Evolutionary conservation across 2,329 filamentous ascomycete genomes (phyloP), one percentile per base, ranked within the genome.

Genomic region (Thelonectria discophora): DNA sequence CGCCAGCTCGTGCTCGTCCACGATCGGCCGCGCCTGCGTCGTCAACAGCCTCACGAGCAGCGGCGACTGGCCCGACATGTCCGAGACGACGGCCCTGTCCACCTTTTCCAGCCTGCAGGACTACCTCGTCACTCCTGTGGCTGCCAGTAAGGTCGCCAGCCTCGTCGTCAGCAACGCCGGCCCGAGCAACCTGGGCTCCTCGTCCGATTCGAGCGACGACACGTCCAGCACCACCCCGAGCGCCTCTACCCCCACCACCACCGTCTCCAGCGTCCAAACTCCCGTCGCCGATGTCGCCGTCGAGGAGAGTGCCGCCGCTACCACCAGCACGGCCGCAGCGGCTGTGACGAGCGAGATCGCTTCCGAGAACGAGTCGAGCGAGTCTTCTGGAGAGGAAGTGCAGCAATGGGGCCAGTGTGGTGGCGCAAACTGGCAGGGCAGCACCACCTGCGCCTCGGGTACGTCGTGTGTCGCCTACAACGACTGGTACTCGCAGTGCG

Each of bases 401-500:
- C 34, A 53, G 8, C 61, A 62, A 3, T 66, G 63, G 65, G 57
- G 64, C 15, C 72, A 73, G 59, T 74, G 72, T 42, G 72, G 71
- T 39, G 72, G 72, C 12, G 55, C 43, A 5, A 61, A 63, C 50
- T 73, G 53, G 46, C 70, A 60, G n/a, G 72, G 72, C 17, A 50
- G 68, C 27, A 72, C 69, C 13, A 57, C 60, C 12, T 74, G 72
- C 43, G 69, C 50, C 17, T 42, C 62, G 12, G 72, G 73, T 17
- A 63, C 64, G 13, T 67, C 64, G 5, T 74, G 72, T 52, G 64
- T 66, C 24, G 62, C 60, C 39, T 61, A 64, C 40, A 73, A 73
- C 53, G 66, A 73, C 27, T 73, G 69, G 66, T 74, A 74, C 67
- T 72, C 65, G 3, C 72, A 74, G 64, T 74, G 72, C 40, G 43